These are phyloP conservation scores for Tricholoma furcatifolium DNA, from an alignment of 768 basidiomycete species.

Conservation along the genomic window DNA sequence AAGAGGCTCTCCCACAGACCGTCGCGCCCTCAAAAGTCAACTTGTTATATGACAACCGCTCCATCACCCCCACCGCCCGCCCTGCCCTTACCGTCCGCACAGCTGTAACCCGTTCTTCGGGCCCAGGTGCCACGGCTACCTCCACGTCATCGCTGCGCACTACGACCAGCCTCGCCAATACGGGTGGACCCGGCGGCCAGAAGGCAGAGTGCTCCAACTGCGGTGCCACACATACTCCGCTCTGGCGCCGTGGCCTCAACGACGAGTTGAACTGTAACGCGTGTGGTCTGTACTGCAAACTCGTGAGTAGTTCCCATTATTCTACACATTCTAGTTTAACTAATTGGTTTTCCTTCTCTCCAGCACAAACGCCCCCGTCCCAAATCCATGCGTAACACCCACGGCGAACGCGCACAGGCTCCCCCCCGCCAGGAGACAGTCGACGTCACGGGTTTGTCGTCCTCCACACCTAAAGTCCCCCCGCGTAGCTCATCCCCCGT, in stretches of 20 bases:
- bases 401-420: slow-evolving; percentile 68
- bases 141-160: slow-evolving; percentile 43
- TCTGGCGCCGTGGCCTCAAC: slow-evolving; percentile 84
- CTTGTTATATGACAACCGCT: slow-evolving; percentile 50
- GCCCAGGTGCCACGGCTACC: slow-evolving; percentile 65
- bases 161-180: slow-evolving; percentile 26
- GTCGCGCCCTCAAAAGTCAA: slow-evolving; percentile 60
- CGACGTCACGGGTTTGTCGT: slow-evolving; percentile 66
- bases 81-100: slow-evolving; percentile 66
- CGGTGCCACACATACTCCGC: slow-evolving; percentile 84
- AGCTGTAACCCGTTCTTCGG: slow-evolving; percentile 49
- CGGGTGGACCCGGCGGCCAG: slow-evolving; percentile 47
- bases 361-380: slow-evolving; percentile 88
- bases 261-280: slow-evolving; percentile 91
- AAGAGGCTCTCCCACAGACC: slow-evolving; percentile 48
- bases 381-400: slow-evolving; percentile 80
- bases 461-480: slow-evolving; percentile 26
- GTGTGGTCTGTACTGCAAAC: slow-evolving; percentile 84
- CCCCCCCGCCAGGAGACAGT: slow-evolving; percentile 67
- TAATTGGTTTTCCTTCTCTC: slow-evolving; percentile 7
- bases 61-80: slow-evolving; percentile 42
- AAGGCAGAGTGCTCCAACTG: slow-evolving; percentile 90
- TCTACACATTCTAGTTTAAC: not conserved
- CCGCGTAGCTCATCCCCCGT: slow-evolving; percentile 29
- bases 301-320: slow-evolving; percentile 45